A percentile compares a stretch with the other conserved stretches of the same genome.
These are phyloP conservation scores for Silene noctiflora DNA, from an alignment of 179 eudicot genomes.

Conservation along the genomic window DNA sequence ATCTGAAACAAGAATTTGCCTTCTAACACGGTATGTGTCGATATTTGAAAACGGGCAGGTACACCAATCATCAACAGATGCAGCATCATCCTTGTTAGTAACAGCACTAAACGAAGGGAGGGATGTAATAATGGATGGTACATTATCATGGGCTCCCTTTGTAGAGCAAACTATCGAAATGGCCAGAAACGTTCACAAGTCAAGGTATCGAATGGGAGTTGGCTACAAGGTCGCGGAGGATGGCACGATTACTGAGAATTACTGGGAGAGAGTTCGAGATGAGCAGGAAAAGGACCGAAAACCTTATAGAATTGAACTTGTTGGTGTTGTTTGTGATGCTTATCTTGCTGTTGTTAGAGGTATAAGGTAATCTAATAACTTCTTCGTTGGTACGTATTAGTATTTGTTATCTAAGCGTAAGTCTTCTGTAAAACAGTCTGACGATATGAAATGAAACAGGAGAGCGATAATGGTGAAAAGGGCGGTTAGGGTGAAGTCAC, in stretches of 20 bases:
- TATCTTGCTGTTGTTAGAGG: conserved; percentile 83
- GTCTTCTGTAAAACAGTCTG: no score
- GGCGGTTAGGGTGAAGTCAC: conserved; percentile 86
- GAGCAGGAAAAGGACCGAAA: conserved; percentile 28
- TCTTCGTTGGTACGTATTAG: no score
- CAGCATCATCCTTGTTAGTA: conserved; percentile 82
- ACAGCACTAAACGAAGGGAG: conserved; percentile 88
- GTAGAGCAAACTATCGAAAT: conserved; percentile 73
- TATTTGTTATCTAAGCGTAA: no score
- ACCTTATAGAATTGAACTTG: conserved; percentile 80
- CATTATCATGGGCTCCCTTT: conserved; percentile 79
- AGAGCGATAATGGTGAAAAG: conserved; percentile 68
- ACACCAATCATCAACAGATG: conserved; percentile 78
- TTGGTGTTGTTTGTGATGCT: conserved; percentile 88
- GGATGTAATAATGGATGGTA: conserved; percentile 91
- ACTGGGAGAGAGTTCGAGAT: conserved; percentile 52
- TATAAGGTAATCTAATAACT: conserved; percentile 47
- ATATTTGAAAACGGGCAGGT: conserved; percentile 35
- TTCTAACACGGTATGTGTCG: not conserved
- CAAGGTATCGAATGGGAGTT: conserved; percentile 71
- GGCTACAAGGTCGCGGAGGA: conserved; percentile 65
- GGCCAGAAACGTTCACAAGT: conserved; percentile 70
- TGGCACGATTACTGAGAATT: conserved; percentile 53
- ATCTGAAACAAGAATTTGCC: no score
- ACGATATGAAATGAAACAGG: conserved; percentile 34